Evolutionary conservation across 495 filamentous ascomycete genomes (phyloP), one percentile per base, ranked within the genome.

Genomic region (Jackrogersella minutella): DNA sequence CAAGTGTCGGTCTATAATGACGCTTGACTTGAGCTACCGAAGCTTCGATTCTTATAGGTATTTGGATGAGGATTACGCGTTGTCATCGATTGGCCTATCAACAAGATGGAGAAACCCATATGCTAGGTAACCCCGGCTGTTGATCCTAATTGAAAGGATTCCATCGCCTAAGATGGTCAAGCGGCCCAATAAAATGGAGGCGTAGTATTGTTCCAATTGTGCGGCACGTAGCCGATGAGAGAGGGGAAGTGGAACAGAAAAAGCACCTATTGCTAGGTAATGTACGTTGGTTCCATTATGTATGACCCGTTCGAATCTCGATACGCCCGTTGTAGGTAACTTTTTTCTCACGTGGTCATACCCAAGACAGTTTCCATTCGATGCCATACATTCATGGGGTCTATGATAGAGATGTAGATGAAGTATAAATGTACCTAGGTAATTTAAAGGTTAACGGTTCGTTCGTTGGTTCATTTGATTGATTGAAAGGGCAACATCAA

Each of bases 1-100:
- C 55, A 69, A 69, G 66, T 59, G 34, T 51, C 33, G 24, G 17
- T 28, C 17, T 59, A 19, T 7, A 26, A 50, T n/a, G n/a, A n/a
- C 55, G 60, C 54, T 69, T 69, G 41, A 60, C 19, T 39, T 33
- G 34, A 49, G 55, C 60, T 44, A 34, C 54, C 24, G n/a, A 46
- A 40, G 49, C 60, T 64, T 54, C n/a, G 60, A 46, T 64, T 64
- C 49, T 69, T 69, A 69, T 69, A 69, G 46, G n/a, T n/a, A n/a
- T n/a, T n/a, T n/a, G n/a, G n/a, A n/a, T n/a, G n/a, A n/a, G n/a
- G n/a, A n/a, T n/a, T n/a, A 43, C 57, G 58, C 52, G 39, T 54
- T 59, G 31, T 53, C 7, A 37, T 39, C 7, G 28, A 68, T 68
- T 58, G 58, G 28, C 65, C 58, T 63, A 68, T 68, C 65, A 68